Evolutionary conservation across 352 stramenopile species (phyloP).

Genomic region (Phytophthora pisi): DNA sequence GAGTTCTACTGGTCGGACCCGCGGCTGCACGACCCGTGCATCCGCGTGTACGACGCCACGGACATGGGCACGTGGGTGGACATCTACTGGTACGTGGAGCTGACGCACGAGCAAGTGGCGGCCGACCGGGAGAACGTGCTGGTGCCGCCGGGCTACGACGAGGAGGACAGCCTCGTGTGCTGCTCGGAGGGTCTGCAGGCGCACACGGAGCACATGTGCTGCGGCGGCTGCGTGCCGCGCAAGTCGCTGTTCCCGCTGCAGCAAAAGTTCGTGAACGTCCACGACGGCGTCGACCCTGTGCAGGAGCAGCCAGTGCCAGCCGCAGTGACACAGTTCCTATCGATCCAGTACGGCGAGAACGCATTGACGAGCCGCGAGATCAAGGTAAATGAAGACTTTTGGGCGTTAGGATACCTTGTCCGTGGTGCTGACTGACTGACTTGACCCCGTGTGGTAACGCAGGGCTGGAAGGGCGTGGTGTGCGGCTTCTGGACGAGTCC

Average conservation of each 20-base stretch:
- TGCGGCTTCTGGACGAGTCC: constrained; percentile 81
- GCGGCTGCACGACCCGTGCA: constrained; percentile 75
- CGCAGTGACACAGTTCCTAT: constrained; percentile 61
- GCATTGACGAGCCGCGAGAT: constrained; percentile 69
- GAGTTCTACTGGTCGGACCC: constrained; percentile 82
- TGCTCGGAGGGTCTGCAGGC: constrained; percentile 70
- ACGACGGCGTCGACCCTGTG: constrained; percentile 46
- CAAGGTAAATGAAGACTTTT: constrained; percentile 50
- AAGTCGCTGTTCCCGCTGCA: constrained; percentile 69
- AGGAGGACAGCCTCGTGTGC: constrained; percentile 68
- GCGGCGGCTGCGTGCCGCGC: constrained; percentile 69
- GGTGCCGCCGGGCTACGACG: constrained; percentile 64
- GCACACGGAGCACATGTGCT: constrained; percentile 78
- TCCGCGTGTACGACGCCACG: constrained; percentile 70
- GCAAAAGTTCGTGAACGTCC: constrained; percentile 47
- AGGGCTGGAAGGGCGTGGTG: constrained; percentile 83
- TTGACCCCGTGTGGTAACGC: constrained; percentile 6
- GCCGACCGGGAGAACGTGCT: constrained; percentile 54
- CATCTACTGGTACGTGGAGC: constrained; percentile 84
- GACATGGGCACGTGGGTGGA: constrained; percentile 76
- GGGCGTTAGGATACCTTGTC: not conserved
- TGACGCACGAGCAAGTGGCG: constrained; percentile 49
- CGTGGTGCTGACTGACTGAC: not conserved
- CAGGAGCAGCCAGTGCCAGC: constrained; percentile 66
- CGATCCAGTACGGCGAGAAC: constrained; percentile 69